Evolutionary conservation across 73 alveolate species (phyloP).

Genomic region (Diophrys appendiculata): DNA sequence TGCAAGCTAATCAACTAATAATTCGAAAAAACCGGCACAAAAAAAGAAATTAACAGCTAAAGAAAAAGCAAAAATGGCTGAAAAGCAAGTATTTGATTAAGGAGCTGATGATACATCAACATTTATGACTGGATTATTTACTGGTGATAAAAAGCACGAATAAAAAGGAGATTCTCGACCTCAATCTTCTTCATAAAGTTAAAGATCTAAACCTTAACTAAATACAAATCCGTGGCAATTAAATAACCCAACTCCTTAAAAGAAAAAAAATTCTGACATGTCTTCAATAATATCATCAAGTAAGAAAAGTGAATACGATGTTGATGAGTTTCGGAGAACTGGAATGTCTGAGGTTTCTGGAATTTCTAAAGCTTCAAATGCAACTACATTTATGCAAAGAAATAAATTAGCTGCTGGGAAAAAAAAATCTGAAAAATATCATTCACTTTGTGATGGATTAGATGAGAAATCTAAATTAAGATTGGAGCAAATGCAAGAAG

Average conservation of each 20-base stretch:
- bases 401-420: background rate
- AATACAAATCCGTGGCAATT: background rate
- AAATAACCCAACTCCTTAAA: background rate
- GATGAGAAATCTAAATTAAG: background rate
- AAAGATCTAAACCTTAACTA: background rate
- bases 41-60: background rate
- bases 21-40: background rate
- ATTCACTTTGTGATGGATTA: background rate
- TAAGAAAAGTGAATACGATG: too few species aligned
- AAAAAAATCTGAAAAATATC: background rate
- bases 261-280: background rate
- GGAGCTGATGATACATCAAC: constrained; percentile 14
- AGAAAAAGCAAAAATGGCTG: background rate
- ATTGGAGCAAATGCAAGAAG: background rate
- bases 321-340: background rate
- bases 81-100: constrained; percentile 5
- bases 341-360: background rate
- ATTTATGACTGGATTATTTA: background rate
- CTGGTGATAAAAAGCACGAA: background rate
- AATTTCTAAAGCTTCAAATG: background rate
- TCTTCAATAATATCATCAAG: background rate
- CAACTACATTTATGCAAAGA: background rate
- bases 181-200: background rate
- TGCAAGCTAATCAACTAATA: background rate
- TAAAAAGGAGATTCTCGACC: too few species aligned